Evolutionary conservation across 495 filamentous ascomycete genomes (phyloP).

Genomic region (Chaetomium fimeti): DNA sequence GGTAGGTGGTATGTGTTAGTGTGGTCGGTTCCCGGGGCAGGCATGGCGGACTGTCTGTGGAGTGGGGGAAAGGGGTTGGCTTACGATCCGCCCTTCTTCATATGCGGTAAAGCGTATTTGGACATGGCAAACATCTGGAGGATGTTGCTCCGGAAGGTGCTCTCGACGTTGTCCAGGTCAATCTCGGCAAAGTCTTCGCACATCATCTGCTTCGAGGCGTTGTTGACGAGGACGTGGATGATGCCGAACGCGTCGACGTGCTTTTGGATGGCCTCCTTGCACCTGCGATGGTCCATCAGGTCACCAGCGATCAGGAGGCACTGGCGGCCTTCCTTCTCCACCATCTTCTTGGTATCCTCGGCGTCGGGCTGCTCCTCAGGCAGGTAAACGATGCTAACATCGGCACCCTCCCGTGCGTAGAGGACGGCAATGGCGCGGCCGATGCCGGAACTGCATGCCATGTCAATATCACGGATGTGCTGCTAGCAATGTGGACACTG

Average conservation of each 20-base stretch:
- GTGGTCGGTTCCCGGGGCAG: no score
- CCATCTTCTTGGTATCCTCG: slow-evolving; percentile 50
- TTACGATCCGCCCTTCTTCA: slow-evolving; percentile 51
- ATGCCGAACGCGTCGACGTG: slow-evolving; percentile 51
- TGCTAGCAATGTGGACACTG: not conserved
- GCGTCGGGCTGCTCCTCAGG: slow-evolving; percentile 56
- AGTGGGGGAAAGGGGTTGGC: not conserved
- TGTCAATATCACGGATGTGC: not conserved
- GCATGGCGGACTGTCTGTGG: not conserved
- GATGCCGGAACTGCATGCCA: slow-evolving; percentile 47
- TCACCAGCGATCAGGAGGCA: slow-evolving; percentile 52
- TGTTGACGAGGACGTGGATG: slow-evolving; percentile 62
- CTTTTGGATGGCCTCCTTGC: slow-evolving; percentile 49
- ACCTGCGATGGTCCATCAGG: slow-evolving; percentile 48
- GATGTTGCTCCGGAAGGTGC: slow-evolving; percentile 59
- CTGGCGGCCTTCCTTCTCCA: slow-evolving; percentile 47
- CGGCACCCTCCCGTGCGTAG: slow-evolving; percentile 57
- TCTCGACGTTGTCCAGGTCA: slow-evolving; percentile 48
- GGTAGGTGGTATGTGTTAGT: no score
- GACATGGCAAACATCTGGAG: slow-evolving; percentile 62
- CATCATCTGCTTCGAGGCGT: slow-evolving; percentile 57
- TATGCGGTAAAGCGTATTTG: slow-evolving; percentile 58
- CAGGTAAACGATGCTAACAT: slow-evolving; percentile 56
- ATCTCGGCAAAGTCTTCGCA: slow-evolving; percentile 54
- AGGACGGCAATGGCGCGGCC: slow-evolving; percentile 56